phyloP scores from a whole-genome alignment of 1,284 basidiomycete species.

The Exobasidium cylindrosporum region DNA sequence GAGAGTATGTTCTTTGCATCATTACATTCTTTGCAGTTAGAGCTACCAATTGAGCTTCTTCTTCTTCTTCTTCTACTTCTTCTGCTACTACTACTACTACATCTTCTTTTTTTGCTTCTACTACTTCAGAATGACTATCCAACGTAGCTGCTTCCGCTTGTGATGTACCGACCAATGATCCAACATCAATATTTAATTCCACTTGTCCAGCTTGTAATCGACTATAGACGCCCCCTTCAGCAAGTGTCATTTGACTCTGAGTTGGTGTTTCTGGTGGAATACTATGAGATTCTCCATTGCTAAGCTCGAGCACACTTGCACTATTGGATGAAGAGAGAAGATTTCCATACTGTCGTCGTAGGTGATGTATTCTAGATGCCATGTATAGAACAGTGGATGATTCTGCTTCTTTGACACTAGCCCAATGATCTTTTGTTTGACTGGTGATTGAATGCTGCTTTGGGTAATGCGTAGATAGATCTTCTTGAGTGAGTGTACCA shows the following conservation, averaged over 20 bases:
- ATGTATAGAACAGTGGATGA: not conserved
- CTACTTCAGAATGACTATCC: not conserved
- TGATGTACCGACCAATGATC: not conserved
- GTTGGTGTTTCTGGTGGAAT: slow-evolving; percentile 13
- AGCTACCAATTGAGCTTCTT: not conserved
- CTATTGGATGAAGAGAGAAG: not conserved
- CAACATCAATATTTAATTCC: not conserved
- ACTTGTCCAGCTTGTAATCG: slow-evolving; percentile 6
- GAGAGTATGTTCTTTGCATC: slow-evolving; percentile 30
- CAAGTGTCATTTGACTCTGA: slow-evolving; percentile 12
- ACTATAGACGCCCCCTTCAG: slow-evolving; percentile 14
- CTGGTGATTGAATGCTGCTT: not conserved
- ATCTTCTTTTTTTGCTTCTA: not conserved
- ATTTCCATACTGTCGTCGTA: not conserved
- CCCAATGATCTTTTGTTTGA: not conserved
- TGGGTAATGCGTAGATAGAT: not conserved
- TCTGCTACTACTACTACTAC: not conserved
- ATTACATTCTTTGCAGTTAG: not conserved
- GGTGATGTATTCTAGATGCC: not conserved
- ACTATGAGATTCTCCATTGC: not conserved
- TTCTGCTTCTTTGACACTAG: slow-evolving; percentile 8
- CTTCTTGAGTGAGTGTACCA: not conserved
- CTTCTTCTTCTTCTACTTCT: not conserved
- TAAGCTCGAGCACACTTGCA: not conserved
- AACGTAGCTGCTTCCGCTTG: not conserved